A percentile compares a stretch with the other conserved stretches of the same genome.
Evolutionary conservation across 2,329 filamentous ascomycete genomes (phyloP).

Genomic region (Neocatenulostroma microsporum): DNA sequence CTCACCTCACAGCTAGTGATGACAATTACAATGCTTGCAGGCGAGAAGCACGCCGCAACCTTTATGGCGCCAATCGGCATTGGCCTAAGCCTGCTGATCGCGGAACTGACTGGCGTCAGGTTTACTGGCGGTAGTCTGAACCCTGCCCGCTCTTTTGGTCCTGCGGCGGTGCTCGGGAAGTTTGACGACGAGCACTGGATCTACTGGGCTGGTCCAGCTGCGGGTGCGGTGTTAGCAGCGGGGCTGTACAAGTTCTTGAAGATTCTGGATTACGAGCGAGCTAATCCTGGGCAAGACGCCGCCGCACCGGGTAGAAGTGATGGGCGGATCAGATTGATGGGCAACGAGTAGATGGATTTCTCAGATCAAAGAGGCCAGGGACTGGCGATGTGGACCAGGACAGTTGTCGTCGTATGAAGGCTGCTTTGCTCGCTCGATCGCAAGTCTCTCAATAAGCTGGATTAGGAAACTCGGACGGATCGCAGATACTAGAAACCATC

Average conservation of each 20-base stretch:
- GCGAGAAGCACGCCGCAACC: slow-evolving; percentile 62
- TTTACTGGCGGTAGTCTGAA: slow-evolving; percentile 39
- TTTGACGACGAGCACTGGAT: slow-evolving; percentile 38
- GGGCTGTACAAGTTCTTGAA: slow-evolving; percentile 22
- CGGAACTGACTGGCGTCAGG: slow-evolving; percentile 40
- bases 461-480: too few species aligned
- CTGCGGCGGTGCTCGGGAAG: slow-evolving; percentile 30
- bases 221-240: slow-evolving; percentile 17
- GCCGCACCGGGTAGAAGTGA: slow-evolving; percentile 1
- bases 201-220: slow-evolving; percentile 28
- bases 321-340: slow-evolving; percentile 17
- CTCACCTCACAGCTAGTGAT: slow-evolving; percentile 57
- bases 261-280: slow-evolving; percentile 21
- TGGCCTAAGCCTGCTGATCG: slow-evolving; percentile 61
- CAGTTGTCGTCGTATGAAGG: too few species aligned
- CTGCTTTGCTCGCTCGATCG: too few species aligned
- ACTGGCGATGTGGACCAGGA: too few species aligned
- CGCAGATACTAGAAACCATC: too few species aligned
- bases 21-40: slow-evolving; percentile 61
- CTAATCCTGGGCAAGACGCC: slow-evolving; percentile 20
- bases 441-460: too few species aligned
- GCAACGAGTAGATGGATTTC: slow-evolving; percentile 3
- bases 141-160: slow-evolving; percentile 36
- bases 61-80: slow-evolving; percentile 65
- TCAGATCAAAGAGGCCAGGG: too few species aligned